Conservation (phyloP, 148 eudicot species). For the Fagopyrum tataricum region DNA sequence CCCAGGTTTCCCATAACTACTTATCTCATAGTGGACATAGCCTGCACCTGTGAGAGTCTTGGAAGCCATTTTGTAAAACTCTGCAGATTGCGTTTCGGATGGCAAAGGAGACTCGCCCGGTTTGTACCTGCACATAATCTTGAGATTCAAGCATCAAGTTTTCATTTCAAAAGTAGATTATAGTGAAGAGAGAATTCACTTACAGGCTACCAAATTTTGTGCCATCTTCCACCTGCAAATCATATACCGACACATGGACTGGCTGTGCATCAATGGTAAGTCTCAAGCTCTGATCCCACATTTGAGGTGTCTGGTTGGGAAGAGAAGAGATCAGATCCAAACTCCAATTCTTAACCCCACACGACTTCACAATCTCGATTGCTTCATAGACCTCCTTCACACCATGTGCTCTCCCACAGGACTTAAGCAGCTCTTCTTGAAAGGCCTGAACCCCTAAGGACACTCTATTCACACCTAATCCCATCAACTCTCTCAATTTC, state of each 20-base stretch:
- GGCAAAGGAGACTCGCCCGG: constrained; percentile 94
- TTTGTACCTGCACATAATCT: constrained; percentile 52
- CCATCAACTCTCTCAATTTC: constrained; percentile 49
- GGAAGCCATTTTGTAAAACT: constrained; percentile 83
- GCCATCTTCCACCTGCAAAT: constrained; percentile 84
- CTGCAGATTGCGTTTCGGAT: constrained; percentile 72
- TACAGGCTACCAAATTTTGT: constrained; percentile 82
- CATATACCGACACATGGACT: constrained; percentile 81
- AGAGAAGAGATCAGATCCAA: constrained; percentile 90
- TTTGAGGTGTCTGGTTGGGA: constrained; percentile 71
- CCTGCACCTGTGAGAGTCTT: constrained; percentile 55
- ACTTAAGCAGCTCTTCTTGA: constrained; percentile 74
- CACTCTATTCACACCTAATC: constrained; percentile 81
- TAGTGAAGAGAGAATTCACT: constrained; percentile 24
- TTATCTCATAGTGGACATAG: constrained; percentile 82
- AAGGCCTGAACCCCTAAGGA: constrained; percentile 93
- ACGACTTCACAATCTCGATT: constrained; percentile 53
- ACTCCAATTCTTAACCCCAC: constrained; percentile 85
- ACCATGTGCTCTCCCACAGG: constrained; percentile 97
- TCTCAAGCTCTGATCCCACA: constrained; percentile 91
- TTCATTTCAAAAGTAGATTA: not conserved
- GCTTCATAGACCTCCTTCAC: constrained; percentile 68
- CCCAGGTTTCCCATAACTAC: constrained; percentile 75
- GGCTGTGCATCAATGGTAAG: constrained; percentile 61
- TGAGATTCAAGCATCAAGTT: not conserved